A percentile compares a stretch with the other conserved stretches of the same genome.
Conservation (phyloP, 176 grass and related monocot genomes). For the Oryza officinalis region DNA sequence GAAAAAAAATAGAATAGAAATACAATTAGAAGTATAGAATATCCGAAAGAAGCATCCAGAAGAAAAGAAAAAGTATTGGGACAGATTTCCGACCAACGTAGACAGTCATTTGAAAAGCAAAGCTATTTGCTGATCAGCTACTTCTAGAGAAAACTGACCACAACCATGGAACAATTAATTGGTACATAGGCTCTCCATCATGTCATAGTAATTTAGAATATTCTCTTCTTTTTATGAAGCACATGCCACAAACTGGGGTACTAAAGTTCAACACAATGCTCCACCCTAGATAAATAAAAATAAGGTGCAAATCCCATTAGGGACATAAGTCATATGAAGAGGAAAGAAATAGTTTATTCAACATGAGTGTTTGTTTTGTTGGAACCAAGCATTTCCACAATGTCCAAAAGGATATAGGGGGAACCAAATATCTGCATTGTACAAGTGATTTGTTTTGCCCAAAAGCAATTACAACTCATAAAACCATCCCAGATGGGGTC, state of each 20-base stretch:
- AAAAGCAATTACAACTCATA: not conserved
- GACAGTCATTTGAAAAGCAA: constrained; percentile 1
- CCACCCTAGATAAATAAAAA: constrained; percentile 1
- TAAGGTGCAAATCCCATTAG: constrained; percentile 12
- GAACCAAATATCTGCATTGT: not conserved
- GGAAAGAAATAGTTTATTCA: constrained; percentile 14
- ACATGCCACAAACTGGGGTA: not conserved
- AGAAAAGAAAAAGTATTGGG: not conserved
- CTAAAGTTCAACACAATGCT: not conserved
- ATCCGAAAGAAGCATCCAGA: not conserved
- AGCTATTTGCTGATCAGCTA: constrained; percentile 30
- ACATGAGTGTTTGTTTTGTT: not conserved
- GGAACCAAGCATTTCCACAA: not conserved
- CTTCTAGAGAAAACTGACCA: not conserved
- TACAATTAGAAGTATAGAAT: not conserved
- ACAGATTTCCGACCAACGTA: not conserved
- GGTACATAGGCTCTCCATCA: not conserved
- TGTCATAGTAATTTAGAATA: constrained; percentile 6
- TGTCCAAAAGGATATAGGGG: not conserved
- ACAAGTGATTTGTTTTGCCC: not conserved
- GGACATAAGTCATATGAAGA: constrained; percentile 3
- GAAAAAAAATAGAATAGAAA: not conserved
- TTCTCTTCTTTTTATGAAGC: not conserved
- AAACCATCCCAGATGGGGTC: not conserved
- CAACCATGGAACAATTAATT: not conserved